Base-by-base conservation (phyloP, 371 early-diverging fungal genomes). In the Mucor velutinosus region DNA sequence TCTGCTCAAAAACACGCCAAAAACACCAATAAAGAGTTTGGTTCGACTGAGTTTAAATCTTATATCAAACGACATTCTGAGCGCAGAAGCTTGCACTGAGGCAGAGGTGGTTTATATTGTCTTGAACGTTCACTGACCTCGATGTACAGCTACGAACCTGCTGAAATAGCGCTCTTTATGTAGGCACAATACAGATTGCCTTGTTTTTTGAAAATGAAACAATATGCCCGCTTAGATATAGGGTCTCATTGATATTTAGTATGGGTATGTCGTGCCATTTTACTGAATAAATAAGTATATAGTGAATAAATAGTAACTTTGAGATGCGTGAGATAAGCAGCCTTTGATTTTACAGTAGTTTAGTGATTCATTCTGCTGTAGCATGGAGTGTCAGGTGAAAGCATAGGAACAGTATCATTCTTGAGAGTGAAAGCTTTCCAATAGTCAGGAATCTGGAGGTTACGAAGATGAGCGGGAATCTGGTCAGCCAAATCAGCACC, bases 391-490 rank as follows among this genome's bases (percentile, higher is more conserved):
- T 62, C 59, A 41, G 81, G 81, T 7, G 66, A 56, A 41, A 75
- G 35, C 81, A 78, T 78, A 7, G 77, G 72, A 11, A 72, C 49
- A 0, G 78, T 75, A 37, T 77, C 61, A 41, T 77, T 79, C 43
- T 64, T 70, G 12, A 81, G 73, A 1, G 69, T 71, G 27, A 79
- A 81, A 5, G 69, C 82, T 57, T 74, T 76, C 82, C 79, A 81
- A 60, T 55, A 79, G 1, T 56, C 11, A 12, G 79, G 82, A 32
- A 81, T 72, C 15, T 63, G 56, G 23, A 81, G 56, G 23, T 77
- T 62, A 25, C 79, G 79, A 6, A 79, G 58, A 27, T 73, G 69
- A 32, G 74, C 74, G 19, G 82, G 82, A 3, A 78, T 69, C 39
- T 73, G 61, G 37, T 65, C 55, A 32, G 49, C 41, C 32, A 78